Evolutionary conservation across 2,329 filamentous ascomycete genomes (phyloP).

Genomic region (Hymenoscyphus albidus): DNA sequence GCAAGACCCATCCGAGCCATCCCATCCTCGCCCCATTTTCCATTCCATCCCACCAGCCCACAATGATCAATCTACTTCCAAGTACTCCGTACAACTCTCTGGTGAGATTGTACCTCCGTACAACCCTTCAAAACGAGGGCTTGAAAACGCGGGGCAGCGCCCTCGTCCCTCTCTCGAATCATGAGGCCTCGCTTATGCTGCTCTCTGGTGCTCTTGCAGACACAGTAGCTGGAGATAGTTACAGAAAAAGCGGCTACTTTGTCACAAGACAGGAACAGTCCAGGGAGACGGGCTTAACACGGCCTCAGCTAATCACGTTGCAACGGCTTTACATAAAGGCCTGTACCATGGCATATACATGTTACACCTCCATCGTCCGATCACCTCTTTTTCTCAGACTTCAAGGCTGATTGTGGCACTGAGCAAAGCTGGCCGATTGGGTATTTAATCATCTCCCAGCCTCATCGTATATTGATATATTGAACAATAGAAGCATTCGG

Average conservation of each 20-base stretch:
- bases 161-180: neutral
- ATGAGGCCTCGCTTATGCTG: neutral
- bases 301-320: constrained; percentile 1
- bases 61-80: neutral
- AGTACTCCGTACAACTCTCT: neutral
- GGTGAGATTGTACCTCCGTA: neutral
- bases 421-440: neutral
- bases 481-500: neutral
- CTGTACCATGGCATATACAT: neutral
- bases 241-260: constrained; percentile 3
- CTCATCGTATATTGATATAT: neutral
- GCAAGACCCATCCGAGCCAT: too few relatives aligned
- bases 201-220: neutral
- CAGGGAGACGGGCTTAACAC: neutral
- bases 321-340: neutral
- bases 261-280: neutral
- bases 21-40: too few relatives aligned
- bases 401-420: neutral
- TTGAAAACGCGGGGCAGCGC: neutral
- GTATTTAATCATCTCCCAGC: neutral
- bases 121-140: neutral
- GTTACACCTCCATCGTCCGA: neutral
- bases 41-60: neutral
- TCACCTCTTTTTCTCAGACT: neutral
- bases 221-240: neutral